Evolutionary conservation across 192 early-diverging fungal genomes (phyloP).

Genomic region (Entomortierella beljakovae): DNA sequence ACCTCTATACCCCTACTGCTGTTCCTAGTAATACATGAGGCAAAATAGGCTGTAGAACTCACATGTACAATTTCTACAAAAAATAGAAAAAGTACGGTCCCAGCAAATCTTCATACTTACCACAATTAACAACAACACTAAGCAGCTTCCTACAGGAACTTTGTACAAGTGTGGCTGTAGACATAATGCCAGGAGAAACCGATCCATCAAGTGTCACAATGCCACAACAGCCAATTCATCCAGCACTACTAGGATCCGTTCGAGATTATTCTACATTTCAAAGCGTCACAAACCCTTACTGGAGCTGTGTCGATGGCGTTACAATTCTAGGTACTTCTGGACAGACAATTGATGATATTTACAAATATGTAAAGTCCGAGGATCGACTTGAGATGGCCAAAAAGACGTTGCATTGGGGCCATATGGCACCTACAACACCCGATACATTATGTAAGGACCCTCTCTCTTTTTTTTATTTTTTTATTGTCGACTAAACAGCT

Average conservation of each 20-base stretch:
- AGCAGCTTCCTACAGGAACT: slow-evolving; percentile 78
- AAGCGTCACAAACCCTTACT: slow-evolving; percentile 85
- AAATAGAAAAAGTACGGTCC: slow-evolving; percentile 66
- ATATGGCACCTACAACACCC: slow-evolving; percentile 92
- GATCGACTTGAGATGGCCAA: slow-evolving; percentile 80
- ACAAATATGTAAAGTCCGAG: slow-evolving; percentile 68
- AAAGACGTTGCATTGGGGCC: slow-evolving; percentile 81
- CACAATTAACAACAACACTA: slow-evolving; percentile 62
- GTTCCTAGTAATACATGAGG: too few relatives aligned
- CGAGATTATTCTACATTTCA: slow-evolving; percentile 71
- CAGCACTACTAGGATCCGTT: slow-evolving; percentile 74
- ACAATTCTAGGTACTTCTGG: slow-evolving; percentile 86
- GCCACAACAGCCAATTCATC: slow-evolving; percentile 90
- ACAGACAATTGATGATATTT: slow-evolving; percentile 91
- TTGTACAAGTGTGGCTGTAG: slow-evolving; percentile 69
- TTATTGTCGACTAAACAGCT: too few relatives aligned
- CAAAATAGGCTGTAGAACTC: too few relatives aligned
- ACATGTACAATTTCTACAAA: neutral
- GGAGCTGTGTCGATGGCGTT: slow-evolving; percentile 71
- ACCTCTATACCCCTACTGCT: too few relatives aligned
- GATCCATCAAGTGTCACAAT: slow-evolving; percentile 85
- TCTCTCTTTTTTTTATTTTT: too few relatives aligned
- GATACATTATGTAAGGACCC: slow-evolving; percentile 87
- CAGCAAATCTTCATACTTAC: slow-evolving; percentile 58
- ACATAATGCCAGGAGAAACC: slow-evolving; percentile 82